Evolutionary conservation across 2,329 filamentous ascomycete species (phyloP).

Genomic region (Magnaporthiopsis rhizophila): DNA sequence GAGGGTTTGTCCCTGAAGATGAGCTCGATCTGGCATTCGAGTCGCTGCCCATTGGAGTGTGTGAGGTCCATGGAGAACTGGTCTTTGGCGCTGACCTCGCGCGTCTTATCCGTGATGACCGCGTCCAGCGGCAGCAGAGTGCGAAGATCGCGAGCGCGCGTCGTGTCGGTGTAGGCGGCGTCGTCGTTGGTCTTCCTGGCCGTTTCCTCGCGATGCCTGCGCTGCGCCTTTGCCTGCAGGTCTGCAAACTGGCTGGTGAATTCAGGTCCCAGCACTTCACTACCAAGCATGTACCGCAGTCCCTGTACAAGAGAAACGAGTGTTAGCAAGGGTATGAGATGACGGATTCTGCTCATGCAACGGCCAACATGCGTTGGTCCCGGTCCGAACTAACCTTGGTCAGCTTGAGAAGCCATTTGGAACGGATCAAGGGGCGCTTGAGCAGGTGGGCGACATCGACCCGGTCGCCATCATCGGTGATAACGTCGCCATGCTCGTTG

Average conservation of each 20-base stretch:
- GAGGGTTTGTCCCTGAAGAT: slow-evolving; percentile 73
- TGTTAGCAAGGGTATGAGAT: neutral
- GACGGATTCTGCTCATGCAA: neutral
- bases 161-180: slow-evolving; percentile 74
- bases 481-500: slow-evolving; percentile 57
- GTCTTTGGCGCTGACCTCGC: slow-evolving; percentile 84
- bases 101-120: slow-evolving; percentile 63
- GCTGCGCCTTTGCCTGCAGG: slow-evolving; percentile 69
- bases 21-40: slow-evolving; percentile 84
- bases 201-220: slow-evolving; percentile 53
- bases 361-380: slow-evolving; percentile 5
- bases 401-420: slow-evolving; percentile 82
- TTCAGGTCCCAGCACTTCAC: slow-evolving; percentile 45
- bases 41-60: slow-evolving; percentile 82
- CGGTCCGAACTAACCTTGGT: slow-evolving; percentile 50
- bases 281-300: slow-evolving; percentile 31
- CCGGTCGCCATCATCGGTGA: slow-evolving; percentile 72
- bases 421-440: slow-evolving; percentile 76
- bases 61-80: slow-evolving; percentile 77
- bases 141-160: slow-evolving; percentile 68
- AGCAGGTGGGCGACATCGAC: slow-evolving; percentile 92
- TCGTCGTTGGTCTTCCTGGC: slow-evolving; percentile 77
- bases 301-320: neutral
- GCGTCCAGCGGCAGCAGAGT: slow-evolving; percentile 65
- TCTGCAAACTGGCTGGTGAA: slow-evolving; percentile 58